These are phyloP conservation scores for Solanum pinnatisectum DNA, from an alignment of 257 asterid genomes.

Conservation along the genomic window DNA sequence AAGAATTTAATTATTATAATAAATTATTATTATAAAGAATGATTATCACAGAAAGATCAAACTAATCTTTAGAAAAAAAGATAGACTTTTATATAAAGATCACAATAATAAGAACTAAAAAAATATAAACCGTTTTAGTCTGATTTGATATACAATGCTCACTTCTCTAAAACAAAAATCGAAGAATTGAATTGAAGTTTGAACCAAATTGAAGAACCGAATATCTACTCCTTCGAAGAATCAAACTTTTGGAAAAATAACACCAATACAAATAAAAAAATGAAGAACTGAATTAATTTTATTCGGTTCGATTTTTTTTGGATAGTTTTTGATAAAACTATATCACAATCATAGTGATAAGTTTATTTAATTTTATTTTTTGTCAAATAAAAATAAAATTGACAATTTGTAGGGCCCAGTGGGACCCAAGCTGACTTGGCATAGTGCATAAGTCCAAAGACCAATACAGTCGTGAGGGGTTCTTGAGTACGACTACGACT, in stretches of 20 bases:
- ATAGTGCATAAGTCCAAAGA: background rate
- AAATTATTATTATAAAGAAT: background rate
- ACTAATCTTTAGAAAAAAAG: background rate
- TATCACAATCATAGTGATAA: background rate
- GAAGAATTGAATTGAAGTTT: too few relatives aligned
- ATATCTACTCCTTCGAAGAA: too few relatives aligned
- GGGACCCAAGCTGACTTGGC: background rate
- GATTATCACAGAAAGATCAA: background rate
- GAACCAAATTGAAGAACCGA: fast-evolving
- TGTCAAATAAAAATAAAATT: background rate
- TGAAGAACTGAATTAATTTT: too few relatives aligned
- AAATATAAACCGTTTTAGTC: too few relatives aligned
- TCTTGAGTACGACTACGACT: too few relatives aligned
- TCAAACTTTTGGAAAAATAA: too few relatives aligned
- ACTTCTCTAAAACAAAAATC: too few relatives aligned
- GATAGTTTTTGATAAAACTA: background rate
- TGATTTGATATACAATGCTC: too few relatives aligned
- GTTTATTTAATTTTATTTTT: background rate
- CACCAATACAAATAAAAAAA: too few relatives aligned
- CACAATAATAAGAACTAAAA: background rate
- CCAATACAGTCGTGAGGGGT: background rate
- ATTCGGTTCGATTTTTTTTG: background rate
- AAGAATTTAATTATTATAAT: too few relatives aligned
- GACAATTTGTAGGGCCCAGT: background rate
- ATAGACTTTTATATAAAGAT: background rate